phyloP scores from a whole-genome alignment of 1,139 yeast species.

The Debaryomyces nepalensis region DNA sequence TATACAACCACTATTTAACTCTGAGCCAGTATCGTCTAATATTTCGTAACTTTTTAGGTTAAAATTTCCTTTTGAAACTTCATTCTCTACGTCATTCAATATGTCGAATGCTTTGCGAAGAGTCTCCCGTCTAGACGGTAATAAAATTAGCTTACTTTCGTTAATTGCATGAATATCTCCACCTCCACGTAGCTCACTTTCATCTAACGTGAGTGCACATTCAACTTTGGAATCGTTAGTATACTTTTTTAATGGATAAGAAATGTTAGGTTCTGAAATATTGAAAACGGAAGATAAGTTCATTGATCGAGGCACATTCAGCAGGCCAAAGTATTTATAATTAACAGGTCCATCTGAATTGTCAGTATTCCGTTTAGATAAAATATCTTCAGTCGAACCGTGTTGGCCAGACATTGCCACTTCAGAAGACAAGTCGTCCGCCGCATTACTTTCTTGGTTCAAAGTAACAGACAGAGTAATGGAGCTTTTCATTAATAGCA shows the following conservation, averaged over 20 bases:
- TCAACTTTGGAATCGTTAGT: slow-evolving; percentile 26
- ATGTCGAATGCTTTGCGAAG: slow-evolving; percentile 30
- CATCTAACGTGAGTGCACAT: slow-evolving; percentile 39
- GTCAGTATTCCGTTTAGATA: slow-evolving; percentile 8
- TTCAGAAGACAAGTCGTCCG: slow-evolving; percentile 21
- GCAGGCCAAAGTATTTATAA: slow-evolving; percentile 1
- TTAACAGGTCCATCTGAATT: slow-evolving; percentile 4
- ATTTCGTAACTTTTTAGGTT: slow-evolving; percentile 59
- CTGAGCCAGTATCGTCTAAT: slow-evolving; percentile 66
- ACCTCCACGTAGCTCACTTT: slow-evolving; percentile 36
- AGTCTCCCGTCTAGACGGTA: slow-evolving; percentile 23
- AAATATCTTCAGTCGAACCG: slow-evolving; percentile 12
- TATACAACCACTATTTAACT: slow-evolving; percentile 68
- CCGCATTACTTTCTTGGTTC: slow-evolving; percentile 19
- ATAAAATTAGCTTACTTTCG: slow-evolving; percentile 30
- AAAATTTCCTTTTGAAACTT: slow-evolving; percentile 23
- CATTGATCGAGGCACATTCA: slow-evolving; percentile 5
- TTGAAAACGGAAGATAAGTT: slow-evolving; percentile 31
- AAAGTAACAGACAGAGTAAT: slow-evolving; percentile 28
- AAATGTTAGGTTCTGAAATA: slow-evolving; percentile 39
- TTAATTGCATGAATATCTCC: slow-evolving; percentile 43
- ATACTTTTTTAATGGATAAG: slow-evolving; percentile 31
- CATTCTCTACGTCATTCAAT: slow-evolving; percentile 15
- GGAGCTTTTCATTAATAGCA: slow-evolving; percentile 56
- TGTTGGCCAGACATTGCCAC: slow-evolving; percentile 6